Evolutionary conservation across 345 rosid species (phyloP), one percentile per base, ranked within the genome.

Genomic region (Ceriops tagal): DNA sequence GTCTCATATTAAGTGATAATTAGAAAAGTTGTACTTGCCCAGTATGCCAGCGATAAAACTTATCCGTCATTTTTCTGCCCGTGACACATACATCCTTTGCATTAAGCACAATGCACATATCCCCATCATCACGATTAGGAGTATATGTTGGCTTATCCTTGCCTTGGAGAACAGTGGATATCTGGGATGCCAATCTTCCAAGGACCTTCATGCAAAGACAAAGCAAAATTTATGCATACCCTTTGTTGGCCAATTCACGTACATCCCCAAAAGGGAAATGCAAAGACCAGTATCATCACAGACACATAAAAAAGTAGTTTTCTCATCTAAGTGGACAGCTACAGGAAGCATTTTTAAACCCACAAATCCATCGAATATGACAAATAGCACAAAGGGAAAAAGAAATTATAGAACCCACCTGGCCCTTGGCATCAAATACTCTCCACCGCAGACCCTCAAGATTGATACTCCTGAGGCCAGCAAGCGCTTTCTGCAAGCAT

Each of bases 381-480:
- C 27, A 57, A 11, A 57, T 30, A 73, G 21, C 5, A 5, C 20
- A 59, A 28, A 53, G 49, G 53, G 31, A 9, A 1, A 53, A 0
- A 19, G 0, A 64, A 22, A n/a, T 32, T 13, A 43, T 43, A 13
- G 13, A 43, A 3, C 57, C 63, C 77, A 95, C 99, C 93, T 96
- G 96, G 83, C 92, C 99, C 79, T 86, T 90, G 57, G 99, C 99
- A 89, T 96, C 99, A 71, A 96, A 96, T 13, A 96, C 97, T 73
- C 86, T 83, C 99, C 99, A 96, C 6, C 97, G 80, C 64, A 96
- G 83, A 67, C 99, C 99, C 63, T 96, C 99, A 37, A 96, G 83
- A 79, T 90, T 80, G 72, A 92, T 96, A 66, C 97, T 89, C 82
- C 82, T 86, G 67, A 96, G 76, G 37, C 98, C 99, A 65, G 99